Conservation (phyloP, 1,284 basidiomycete genomes). For the Sporisorium sorghi region DNA sequence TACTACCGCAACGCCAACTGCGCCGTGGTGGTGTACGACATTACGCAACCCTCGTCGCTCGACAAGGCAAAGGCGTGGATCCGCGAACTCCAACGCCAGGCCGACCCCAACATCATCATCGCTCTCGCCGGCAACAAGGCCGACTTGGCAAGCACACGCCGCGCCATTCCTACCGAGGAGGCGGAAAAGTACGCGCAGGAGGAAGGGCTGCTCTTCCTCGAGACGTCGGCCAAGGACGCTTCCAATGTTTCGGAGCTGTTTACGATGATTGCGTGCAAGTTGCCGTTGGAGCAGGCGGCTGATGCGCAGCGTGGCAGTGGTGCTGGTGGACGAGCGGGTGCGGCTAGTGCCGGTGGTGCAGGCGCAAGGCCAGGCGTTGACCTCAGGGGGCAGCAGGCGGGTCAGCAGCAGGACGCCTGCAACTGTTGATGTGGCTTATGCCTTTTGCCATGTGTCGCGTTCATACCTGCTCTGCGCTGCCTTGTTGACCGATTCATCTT, state of each 20-base stretch:
- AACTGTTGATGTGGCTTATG: constrained; percentile 41
- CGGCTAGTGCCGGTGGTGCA: constrained; percentile 21
- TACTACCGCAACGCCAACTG: constrained; percentile 70
- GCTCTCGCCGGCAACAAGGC: constrained; percentile 95
- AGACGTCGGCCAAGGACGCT: constrained; percentile 94
- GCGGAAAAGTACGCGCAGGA: constrained; percentile 94
- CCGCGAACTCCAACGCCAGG: constrained; percentile 93
- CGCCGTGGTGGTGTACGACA: constrained; percentile 68
- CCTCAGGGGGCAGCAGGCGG: constrained; percentile 47
- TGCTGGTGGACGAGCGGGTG: constrained; percentile 39
- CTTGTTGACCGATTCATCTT: background rate
- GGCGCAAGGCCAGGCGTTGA: constrained; percentile 53
- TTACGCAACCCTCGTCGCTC: constrained; percentile 74
- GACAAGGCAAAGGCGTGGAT: constrained; percentile 98
- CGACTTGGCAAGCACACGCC: constrained; percentile 78
- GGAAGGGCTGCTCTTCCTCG: constrained; percentile 93
- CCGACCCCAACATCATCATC: constrained; percentile 85
- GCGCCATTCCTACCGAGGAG: constrained; percentile 62
- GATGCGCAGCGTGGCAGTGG: constrained; percentile 38
- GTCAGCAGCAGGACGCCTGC: constrained; percentile 53
- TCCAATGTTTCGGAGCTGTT: constrained; percentile 84
- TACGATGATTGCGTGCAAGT: constrained; percentile 64
- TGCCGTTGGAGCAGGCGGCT: constrained; percentile 62
- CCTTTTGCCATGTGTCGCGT: background rate
- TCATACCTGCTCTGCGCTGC: too few species aligned